Evolutionary conservation across 371 early-diverging fungal species (phyloP), one percentile per base, ranked within the genome.

Genomic region (Mucor sp.): DNA sequence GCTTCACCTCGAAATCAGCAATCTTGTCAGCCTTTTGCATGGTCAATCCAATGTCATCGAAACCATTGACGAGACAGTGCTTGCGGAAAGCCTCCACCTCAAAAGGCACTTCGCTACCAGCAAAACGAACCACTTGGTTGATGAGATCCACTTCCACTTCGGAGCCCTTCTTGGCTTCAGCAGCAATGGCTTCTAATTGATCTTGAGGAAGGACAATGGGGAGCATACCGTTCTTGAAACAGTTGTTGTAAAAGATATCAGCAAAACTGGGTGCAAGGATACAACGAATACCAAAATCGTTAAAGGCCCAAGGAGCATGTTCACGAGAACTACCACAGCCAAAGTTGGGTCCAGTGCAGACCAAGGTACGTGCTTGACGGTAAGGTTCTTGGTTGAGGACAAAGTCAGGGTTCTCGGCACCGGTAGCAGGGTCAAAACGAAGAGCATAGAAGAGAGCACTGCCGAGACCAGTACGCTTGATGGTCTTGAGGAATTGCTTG

Each of bases 231-330:
- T 90, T 90, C 76, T 90, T 90, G 84, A 87, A 86, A 65, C 87
- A 88, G 76, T 90, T 90, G 85, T 89, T 90, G 77, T 74, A 86
- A 67, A 90, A 85, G 64, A 90, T 90, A 74, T 90, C 89, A 33
- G 91, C 91, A 73, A 85, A 90, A 67, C 85, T 85, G 7, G 88
- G 84, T 5, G 89, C 87, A 67, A 90, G 83, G 65, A 90, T 86
- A 70, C 87, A 87, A 25, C 85, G 80, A 67, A 90, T 89, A 55
- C 91, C 91, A 77, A 89, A 90, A 56, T 89, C 91, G 50, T 85
- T 79, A 66, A 90, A 79, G 8, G 91, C 91, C 89, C 91, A 89
- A 17, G 91, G 90, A 44, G 91, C 91, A 73, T 91, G 90, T 69
- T 91, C 91, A 67, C 91, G 85, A 23, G 87, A 85, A 59, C 83